Conservation (phyloP, 78 protist species). For the Andalucia godoyi region DNA sequence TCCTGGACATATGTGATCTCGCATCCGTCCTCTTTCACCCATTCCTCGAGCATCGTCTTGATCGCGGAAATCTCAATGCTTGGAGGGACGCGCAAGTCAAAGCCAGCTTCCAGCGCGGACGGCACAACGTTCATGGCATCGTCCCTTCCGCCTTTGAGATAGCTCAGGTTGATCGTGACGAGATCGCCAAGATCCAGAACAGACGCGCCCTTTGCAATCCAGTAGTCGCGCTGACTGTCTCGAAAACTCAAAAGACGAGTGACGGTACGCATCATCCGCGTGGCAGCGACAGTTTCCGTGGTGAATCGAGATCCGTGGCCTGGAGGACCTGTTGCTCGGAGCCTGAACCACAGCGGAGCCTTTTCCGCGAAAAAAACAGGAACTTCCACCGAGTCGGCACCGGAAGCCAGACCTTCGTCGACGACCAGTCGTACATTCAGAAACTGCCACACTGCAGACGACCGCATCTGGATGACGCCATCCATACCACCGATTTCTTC, state of each 20-base stretch:
- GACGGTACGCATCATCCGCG: background rate
- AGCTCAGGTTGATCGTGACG: conserved; percentile 39
- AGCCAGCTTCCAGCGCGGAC: conserved; percentile 41
- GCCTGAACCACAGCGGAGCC: conserved; percentile 52
- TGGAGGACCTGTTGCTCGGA: conserved; percentile 48
- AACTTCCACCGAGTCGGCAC: conserved; percentile 16
- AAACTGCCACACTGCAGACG: too few relatives aligned
- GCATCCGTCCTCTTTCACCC: background rate
- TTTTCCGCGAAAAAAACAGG: conserved; percentile 69
- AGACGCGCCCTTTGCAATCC: conserved; percentile 5
- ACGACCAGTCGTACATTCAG: conserved; percentile 57
- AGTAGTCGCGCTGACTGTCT: background rate
- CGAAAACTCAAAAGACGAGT: background rate
- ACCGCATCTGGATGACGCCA: conserved; percentile 50
- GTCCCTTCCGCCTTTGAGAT: conserved; percentile 9
- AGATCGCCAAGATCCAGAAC: conserved; percentile 66
- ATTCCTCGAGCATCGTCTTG: background rate
- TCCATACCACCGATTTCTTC: conserved; percentile 74
- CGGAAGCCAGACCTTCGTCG: conserved; percentile 59
- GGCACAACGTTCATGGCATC: conserved; percentile 57
- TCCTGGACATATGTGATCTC: background rate
- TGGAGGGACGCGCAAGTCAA: conserved; percentile 71
- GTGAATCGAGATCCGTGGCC: conserved; percentile 75
- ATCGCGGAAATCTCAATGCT: background rate
- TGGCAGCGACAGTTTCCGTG: conserved; percentile 41